Base-by-base conservation (phyloP, 202 grass and related monocot genomes). In the Saccharum hybrid region DNA sequence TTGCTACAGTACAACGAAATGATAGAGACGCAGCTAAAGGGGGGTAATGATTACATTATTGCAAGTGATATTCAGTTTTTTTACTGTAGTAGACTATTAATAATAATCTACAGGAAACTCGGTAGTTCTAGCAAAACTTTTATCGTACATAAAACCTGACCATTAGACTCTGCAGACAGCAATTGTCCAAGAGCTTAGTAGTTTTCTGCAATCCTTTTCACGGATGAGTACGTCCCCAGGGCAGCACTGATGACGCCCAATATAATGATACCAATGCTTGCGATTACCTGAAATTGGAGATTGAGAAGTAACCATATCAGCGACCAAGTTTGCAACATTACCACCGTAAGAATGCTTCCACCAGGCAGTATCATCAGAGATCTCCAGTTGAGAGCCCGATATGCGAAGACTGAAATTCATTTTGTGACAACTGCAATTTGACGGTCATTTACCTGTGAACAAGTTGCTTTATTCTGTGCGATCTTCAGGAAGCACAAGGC, bases 401-500 rank as follows among this genome's bases (percentile, higher is more conserved):
- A 15, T 26, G 30, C 4, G 40, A 39, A 60, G 56, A 83, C 4
- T 12, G 33, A 34, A 26, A 36, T 3, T 33, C 38, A 42, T 64
- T 63, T 63, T 65, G 66, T 36, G 41, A n/a, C 0, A 36, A 15
- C 13, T 79, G 22, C 2, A 10, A 14, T 33, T 21, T 76, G 23
- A 41, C 2, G 54, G 8, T 46, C 66, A 71, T 46, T 45, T 89
- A 98, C 96, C 93, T 98, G 93, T 6, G 68, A 6, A 33, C 40
- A 41, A 77, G 88, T 98, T 31, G 92, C 92, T 90, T 98, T 94
- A 48, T 86, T 89, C 49, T 88, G 46, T 15, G 34, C 26, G 18
- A 94, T 97, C 91, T 87, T 92, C 86, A 97, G 64, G 81, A 94
- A 97, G 81, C 94, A 97, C 34, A 97, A 48, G 23, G 91, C 88